A percentile compares a stretch with the other conserved stretches of the same genome.
Evolutionary conservation across 805 yeast species (phyloP).

Genomic region (Kuraishia hungarica): DNA sequence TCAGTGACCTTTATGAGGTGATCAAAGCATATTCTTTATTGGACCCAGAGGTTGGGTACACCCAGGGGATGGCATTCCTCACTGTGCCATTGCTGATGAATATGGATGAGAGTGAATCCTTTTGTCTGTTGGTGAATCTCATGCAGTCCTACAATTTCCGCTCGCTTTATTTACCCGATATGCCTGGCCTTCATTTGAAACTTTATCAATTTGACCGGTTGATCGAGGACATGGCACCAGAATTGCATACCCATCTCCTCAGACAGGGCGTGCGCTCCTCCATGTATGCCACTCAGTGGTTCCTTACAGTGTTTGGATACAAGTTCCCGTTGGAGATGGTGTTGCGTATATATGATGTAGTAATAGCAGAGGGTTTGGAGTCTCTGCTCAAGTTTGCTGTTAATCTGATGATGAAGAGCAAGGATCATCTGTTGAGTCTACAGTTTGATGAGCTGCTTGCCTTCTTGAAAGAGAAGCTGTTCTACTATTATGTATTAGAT

Average conservation of each 20-base stretch:
- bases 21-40: conserved; percentile 77
- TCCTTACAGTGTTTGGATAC: conserved; percentile 88
- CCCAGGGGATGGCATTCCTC: conserved; percentile 96
- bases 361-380: conserved; percentile 88
- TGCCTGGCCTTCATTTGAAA: conserved; percentile 85
- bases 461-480: conserved; percentile 72
- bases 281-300: conserved; percentile 98
- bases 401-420: conserved; percentile 67
- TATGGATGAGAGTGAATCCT: conserved; percentile 77
- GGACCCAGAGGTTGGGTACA: conserved; percentile 93
- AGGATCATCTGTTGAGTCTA: conserved; percentile 45
- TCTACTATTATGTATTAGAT: conserved; percentile 50
- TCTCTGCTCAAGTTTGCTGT: conserved; percentile 78
- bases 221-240: conserved; percentile 69
- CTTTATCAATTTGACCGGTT: conserved; percentile 88
- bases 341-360: conserved; percentile 76
- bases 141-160: conserved; percentile 85
- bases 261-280: conserved; percentile 86
- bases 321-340: conserved; percentile 89
- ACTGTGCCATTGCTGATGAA: conserved; percentile 78
- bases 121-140: conserved; percentile 67
- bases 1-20: conserved; percentile 60
- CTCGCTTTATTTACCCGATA: conserved; percentile 71
- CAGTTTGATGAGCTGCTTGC: conserved; percentile 72
- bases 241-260: conserved; percentile 62